Evolutionary conservation across 495 filamentous ascomycete genomes (phyloP).

Genomic region (Beverwykella pulmonaria): DNA sequence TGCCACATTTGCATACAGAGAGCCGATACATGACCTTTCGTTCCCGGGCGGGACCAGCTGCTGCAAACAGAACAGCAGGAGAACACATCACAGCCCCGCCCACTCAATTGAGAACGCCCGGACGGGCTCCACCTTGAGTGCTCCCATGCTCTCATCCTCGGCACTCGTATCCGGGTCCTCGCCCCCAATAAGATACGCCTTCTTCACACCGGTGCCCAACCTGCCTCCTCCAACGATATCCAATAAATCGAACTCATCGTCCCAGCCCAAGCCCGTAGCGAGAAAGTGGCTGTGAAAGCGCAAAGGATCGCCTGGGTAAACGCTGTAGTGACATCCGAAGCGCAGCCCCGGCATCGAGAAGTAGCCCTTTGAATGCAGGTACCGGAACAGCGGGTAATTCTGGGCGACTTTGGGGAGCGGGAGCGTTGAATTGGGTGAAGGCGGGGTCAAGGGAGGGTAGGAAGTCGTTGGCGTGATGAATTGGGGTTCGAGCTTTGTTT

Average conservation of each 20-base stretch:
- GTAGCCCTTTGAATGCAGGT: constrained; percentile 78
- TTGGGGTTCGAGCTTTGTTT: constrained; percentile 41
- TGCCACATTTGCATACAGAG: too few relatives aligned
- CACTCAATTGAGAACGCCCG: constrained; percentile 39
- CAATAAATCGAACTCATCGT: constrained; percentile 80
- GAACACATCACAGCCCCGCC: constrained; percentile 36
- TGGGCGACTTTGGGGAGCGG: constrained; percentile 52
- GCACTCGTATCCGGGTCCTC: constrained; percentile 25
- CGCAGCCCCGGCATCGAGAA: constrained; percentile 89
- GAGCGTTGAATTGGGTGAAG: constrained; percentile 41
- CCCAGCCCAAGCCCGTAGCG: constrained; percentile 75
- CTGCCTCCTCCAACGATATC: constrained; percentile 83
- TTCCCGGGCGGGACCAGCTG: too few relatives aligned
- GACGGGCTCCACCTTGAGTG: neutral
- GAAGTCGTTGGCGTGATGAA: constrained; percentile 65
- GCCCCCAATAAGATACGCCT: constrained; percentile 87
- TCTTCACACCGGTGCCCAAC: constrained; percentile 92
- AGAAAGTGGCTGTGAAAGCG: constrained; percentile 95
- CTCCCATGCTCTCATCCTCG: neutral
- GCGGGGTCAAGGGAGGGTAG: constrained; percentile 52
- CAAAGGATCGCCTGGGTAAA: constrained; percentile 92
- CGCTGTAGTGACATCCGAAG: constrained; percentile 91
- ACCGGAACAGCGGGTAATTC: constrained; percentile 67
- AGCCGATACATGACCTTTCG: too few relatives aligned
- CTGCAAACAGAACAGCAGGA: too few relatives aligned